Conservation (phyloP, 257 asterid genomes). For the Mitragyna speciosa region DNA sequence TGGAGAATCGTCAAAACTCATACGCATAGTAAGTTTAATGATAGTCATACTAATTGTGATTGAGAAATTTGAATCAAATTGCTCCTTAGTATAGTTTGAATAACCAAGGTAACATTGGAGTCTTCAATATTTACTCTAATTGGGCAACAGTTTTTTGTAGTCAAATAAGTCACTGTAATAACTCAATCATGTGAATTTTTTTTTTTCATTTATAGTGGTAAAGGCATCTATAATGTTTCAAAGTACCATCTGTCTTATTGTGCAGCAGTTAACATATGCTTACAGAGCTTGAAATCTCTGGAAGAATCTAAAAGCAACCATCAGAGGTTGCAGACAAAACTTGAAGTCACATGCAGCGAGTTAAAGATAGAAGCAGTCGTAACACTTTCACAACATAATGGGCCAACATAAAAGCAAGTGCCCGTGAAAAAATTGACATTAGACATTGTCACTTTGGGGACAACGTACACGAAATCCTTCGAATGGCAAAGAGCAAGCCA, state of each 20-base stretch:
- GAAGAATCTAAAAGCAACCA: conserved; percentile 4
- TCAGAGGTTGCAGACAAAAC: neutral
- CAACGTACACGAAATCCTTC: neutral
- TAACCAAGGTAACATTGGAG: neutral
- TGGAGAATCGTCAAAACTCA: too few relatives aligned
- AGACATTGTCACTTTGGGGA: neutral
- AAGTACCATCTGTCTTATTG: too few relatives aligned
- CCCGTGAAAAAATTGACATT: conserved; percentile 21
- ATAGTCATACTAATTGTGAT: too few relatives aligned
- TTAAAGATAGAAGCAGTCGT: neutral
- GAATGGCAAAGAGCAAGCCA: neutral
- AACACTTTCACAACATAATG: neutral
- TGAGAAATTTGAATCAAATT: too few relatives aligned
- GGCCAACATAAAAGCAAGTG: neutral
- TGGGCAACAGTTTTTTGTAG: too few relatives aligned
- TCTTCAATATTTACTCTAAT: neutral
- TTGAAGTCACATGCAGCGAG: conserved; percentile 6
- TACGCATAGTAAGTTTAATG: too few relatives aligned
- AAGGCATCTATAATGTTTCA: neutral
- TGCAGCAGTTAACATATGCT: neutral
- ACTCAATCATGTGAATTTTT: neutral
- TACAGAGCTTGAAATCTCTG: neutral
- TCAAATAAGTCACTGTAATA: neutral
- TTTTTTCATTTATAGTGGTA: neutral
- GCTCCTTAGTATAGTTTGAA: too few relatives aligned